These are phyloP conservation scores for Pseudogymnoascus sp. DNA, from an alignment of 2,329 filamentous ascomycete species.

Conservation along the genomic window DNA sequence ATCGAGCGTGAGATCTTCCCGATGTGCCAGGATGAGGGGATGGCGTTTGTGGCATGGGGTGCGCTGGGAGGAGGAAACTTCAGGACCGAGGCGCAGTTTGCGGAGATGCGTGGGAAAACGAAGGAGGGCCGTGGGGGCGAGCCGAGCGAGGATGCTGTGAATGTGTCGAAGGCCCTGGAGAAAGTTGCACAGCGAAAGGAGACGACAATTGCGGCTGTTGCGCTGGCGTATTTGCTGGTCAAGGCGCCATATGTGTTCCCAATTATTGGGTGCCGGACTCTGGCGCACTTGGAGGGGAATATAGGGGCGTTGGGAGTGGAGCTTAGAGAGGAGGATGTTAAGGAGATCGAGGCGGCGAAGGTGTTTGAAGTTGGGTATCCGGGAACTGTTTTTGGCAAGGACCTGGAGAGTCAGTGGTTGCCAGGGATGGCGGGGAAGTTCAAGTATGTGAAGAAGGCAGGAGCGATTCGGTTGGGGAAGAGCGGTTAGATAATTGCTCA, in stretches of 20 bases:
- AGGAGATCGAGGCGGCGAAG: conserved; percentile 53
- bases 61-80: conserved; percentile 42
- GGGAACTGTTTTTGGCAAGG: conserved; percentile 44
- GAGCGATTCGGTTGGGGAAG: conserved; percentile 3
- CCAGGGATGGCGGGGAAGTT: conserved; percentile 36
- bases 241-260: conserved; percentile 67
- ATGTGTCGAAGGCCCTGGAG: conserved; percentile 44
- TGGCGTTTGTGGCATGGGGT: conserved; percentile 50
- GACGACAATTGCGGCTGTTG: conserved; percentile 50
- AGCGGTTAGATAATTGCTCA: neutral
- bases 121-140: conserved; percentile 20
- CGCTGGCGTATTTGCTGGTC: conserved; percentile 64
- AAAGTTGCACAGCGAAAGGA: conserved; percentile 46
- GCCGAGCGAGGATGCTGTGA: conserved; percentile 40
- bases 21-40: conserved; percentile 48
- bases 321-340: conserved; percentile 52
- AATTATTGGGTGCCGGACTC: conserved; percentile 59
- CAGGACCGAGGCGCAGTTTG: conserved; percentile 37
- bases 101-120: conserved; percentile 29
- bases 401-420: conserved; percentile 26
- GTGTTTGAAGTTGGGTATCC: conserved; percentile 62
- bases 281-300: conserved; percentile 61
- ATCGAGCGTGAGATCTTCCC: conserved; percentile 54
- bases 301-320: conserved; percentile 57
- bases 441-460: conserved; percentile 39